Evolutionary conservation across 2,329 filamentous ascomycete species (phyloP).

Genomic region (Trichoderma lentiforme): DNA sequence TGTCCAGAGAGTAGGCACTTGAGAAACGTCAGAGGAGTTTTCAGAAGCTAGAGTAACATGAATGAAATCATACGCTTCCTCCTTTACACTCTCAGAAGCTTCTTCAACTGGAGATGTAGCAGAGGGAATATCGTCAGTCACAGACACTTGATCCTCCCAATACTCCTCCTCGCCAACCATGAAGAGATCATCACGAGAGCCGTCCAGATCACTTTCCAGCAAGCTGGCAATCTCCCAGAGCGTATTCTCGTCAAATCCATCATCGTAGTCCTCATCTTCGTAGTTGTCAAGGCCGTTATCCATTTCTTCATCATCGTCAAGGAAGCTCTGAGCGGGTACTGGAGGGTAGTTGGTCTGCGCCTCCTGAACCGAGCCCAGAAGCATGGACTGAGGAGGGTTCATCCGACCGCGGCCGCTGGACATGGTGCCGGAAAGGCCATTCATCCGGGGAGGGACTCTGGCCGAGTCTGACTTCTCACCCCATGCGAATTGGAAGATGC

Average conservation of each 20-base stretch:
- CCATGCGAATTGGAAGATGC: constrained; percentile 65
- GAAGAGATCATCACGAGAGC: constrained; percentile 51
- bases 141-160: constrained; percentile 1
- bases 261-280: constrained; percentile 41
- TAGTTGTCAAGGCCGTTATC: constrained; percentile 26
- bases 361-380: neutral
- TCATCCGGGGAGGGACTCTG: constrained; percentile 37
- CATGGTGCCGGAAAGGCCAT: constrained; percentile 50
- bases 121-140: neutral
- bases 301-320: constrained; percentile 24
- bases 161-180: constrained; percentile 29
- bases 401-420: constrained; percentile 4
- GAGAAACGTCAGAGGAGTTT: neutral
- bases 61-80: constrained; percentile 5
- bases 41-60: neutral
- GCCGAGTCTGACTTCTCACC: constrained; percentile 60
- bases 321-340: constrained; percentile 53
- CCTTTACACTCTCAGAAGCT: neutral
- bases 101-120: neutral
- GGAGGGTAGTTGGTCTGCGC: constrained; percentile 34
- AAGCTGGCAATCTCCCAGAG: constrained; percentile 63
- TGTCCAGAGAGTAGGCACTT: constrained; percentile 7
- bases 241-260: constrained; percentile 59
- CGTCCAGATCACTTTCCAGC: constrained; percentile 50
- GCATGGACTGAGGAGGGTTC: neutral